Conservation (phyloP, 2,329 filamentous ascomycete species). For the Thielaviopsis populi region DNA sequence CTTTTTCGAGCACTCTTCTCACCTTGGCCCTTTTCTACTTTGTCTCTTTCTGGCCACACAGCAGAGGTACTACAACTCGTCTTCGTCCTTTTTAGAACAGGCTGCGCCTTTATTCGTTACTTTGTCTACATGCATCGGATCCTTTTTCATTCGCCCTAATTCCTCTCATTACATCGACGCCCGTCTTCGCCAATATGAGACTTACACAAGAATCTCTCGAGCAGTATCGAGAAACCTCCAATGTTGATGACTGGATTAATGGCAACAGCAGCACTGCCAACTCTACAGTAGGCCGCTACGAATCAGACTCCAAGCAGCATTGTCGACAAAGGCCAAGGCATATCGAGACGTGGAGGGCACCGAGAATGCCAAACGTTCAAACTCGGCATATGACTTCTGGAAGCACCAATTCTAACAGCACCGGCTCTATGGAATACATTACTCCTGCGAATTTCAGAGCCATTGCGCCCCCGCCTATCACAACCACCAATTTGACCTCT, state of each 20-base stretch:
- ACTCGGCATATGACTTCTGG: neutral
- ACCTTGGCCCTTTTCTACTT: neutral
- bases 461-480: neutral
- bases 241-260: neutral
- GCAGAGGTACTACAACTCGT: neutral
- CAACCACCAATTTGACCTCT: neutral
- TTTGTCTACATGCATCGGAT: neutral
- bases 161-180: neutral
- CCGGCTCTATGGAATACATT: neutral
- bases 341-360: constrained; percentile 10
- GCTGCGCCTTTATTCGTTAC: neutral
- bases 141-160: neutral
- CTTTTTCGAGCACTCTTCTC: neutral
- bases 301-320: constrained; percentile 11
- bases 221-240: constrained; percentile 4
- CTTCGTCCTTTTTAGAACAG: neutral
- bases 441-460: neutral
- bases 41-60: neutral
- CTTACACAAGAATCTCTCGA: constrained; percentile 8
- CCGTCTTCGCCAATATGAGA: neutral
- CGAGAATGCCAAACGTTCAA: neutral
- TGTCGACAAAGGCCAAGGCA: constrained; percentile 7
- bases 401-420: neutral
- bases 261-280: neutral
- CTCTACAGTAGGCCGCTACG: constrained; percentile 3